These are phyloP conservation scores for Castanea sativa DNA, from an alignment of 306 rosid genomes.

Conservation along the genomic window DNA sequence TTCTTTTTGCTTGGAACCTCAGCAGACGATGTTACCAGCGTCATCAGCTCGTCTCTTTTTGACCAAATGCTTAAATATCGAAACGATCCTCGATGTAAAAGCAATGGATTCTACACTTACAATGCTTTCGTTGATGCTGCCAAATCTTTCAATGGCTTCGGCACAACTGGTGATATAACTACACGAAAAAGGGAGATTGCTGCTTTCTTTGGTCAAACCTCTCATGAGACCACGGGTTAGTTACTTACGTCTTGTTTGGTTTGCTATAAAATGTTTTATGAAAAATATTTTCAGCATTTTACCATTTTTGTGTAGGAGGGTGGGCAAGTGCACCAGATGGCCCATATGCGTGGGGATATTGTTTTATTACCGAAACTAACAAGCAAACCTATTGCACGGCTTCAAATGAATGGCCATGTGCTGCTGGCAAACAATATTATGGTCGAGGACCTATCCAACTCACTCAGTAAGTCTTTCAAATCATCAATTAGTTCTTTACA, in stretches of 20 bases:
- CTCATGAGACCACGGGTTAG: slow-evolving; percentile 48
- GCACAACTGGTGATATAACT: slow-evolving; percentile 32
- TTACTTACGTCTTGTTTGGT: background rate
- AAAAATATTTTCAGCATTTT: no score
- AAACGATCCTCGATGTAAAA: slow-evolving; percentile 27
- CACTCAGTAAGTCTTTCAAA: slow-evolving; percentile 22
- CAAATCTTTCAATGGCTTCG: slow-evolving; percentile 37
- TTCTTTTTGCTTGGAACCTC: background rate
- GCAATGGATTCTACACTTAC: slow-evolving; percentile 50
- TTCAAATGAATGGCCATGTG: slow-evolving; percentile 35
- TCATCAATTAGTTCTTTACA: background rate
- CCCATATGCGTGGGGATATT: slow-evolving; percentile 74
- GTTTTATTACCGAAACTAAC: slow-evolving; percentile 31
- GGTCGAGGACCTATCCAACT: slow-evolving; percentile 73
- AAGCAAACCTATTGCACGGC: slow-evolving; percentile 20
- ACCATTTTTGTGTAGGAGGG: slow-evolving; percentile 1
- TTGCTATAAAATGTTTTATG: no score
- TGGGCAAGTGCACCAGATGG: slow-evolving; percentile 54
- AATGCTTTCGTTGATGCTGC: slow-evolving; percentile 61
- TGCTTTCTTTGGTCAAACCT: slow-evolving; percentile 55
- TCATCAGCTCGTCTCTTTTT: slow-evolving; percentile 34
- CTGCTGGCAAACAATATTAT: slow-evolving; percentile 45
- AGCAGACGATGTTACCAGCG: slow-evolving; percentile 14
- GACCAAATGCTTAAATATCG: slow-evolving; percentile 50
- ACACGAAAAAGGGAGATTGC: slow-evolving; percentile 44